Evolutionary conservation across 108 stramenopile species (phyloP).

Genomic region (Cyclostephanos tholiformis): DNA sequence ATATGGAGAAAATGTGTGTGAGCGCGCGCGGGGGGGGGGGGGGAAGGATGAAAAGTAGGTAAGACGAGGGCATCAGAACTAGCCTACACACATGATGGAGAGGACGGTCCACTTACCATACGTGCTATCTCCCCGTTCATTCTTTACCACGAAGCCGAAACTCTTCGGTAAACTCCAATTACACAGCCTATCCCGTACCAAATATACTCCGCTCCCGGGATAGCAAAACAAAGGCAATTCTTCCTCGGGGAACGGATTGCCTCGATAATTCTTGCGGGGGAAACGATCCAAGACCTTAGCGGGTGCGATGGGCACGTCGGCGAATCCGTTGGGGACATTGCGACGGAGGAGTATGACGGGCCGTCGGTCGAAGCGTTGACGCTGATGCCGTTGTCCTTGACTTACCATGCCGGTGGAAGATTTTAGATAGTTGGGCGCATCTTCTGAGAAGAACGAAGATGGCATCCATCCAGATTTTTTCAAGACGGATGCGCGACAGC

Average conservation of each 20-base stretch:
- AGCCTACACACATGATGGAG: background rate
- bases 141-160: slow-evolving; percentile 91
- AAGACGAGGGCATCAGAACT: background rate
- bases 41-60: slow-evolving; percentile 4
- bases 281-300: slow-evolving; percentile 82
- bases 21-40: no score
- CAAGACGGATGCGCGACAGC: slow-evolving; percentile 16
- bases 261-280: slow-evolving; percentile 83
- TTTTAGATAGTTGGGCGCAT: background rate
- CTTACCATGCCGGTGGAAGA: background rate
- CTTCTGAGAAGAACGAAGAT: slow-evolving; percentile 6
- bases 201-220: slow-evolving; percentile 71
- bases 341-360: slow-evolving; percentile 53
- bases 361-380: background rate
- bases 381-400: background rate
- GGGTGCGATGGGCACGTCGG: slow-evolving; percentile 68
- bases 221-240: slow-evolving; percentile 92
- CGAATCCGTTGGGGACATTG: slow-evolving; percentile 78
- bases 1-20: background rate
- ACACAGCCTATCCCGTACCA: slow-evolving; percentile 65
- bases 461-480: slow-evolving; percentile 33
- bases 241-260: slow-evolving; percentile 84
- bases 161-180: slow-evolving; percentile 72
- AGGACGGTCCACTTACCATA: slow-evolving; percentile 41
- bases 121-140: slow-evolving; percentile 83